Conservation (phyloP, 202 grass and related monocot species). For the Carex arenaria region DNA sequence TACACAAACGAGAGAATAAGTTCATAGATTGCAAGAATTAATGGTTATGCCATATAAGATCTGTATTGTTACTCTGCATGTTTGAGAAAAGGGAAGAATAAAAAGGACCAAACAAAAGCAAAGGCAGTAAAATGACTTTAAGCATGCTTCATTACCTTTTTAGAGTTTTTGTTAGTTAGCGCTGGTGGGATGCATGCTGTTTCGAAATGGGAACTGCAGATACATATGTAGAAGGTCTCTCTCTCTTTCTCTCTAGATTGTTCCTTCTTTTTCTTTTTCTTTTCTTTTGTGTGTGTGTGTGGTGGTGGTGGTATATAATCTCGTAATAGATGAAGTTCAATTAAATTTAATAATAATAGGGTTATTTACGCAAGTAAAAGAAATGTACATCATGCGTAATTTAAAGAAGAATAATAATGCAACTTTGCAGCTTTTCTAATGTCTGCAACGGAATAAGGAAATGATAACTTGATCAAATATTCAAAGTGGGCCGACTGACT, state of each 20-base stretch:
- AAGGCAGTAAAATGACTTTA: constrained; percentile 16
- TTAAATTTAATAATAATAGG: background rate
- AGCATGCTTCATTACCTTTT: constrained; percentile 11
- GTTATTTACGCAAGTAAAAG: background rate
- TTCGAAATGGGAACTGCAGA: background rate
- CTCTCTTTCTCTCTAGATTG: background rate
- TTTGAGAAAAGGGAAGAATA: background rate
- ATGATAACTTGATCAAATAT: background rate
- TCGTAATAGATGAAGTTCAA: too few relatives aligned
- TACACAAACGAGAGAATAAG: background rate
- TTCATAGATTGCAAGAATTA: background rate
- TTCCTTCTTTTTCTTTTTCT: background rate
- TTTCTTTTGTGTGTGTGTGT: too few relatives aligned
- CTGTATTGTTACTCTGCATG: background rate
- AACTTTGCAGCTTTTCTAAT: background rate
- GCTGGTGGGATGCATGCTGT: constrained; percentile 11
- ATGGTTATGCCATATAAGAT: background rate
- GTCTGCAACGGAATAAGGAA: background rate
- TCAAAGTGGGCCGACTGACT: background rate
- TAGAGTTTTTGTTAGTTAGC: constrained; percentile 17
- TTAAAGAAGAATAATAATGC: background rate
- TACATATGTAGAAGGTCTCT: background rate
- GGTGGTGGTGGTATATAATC: too few relatives aligned
- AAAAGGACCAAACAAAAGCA: constrained; percentile 14
- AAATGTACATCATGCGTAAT: background rate